These are phyloP conservation scores for Naganishia onofrii DNA, from an alignment of 768 basidiomycete species.

Conservation along the genomic window DNA sequence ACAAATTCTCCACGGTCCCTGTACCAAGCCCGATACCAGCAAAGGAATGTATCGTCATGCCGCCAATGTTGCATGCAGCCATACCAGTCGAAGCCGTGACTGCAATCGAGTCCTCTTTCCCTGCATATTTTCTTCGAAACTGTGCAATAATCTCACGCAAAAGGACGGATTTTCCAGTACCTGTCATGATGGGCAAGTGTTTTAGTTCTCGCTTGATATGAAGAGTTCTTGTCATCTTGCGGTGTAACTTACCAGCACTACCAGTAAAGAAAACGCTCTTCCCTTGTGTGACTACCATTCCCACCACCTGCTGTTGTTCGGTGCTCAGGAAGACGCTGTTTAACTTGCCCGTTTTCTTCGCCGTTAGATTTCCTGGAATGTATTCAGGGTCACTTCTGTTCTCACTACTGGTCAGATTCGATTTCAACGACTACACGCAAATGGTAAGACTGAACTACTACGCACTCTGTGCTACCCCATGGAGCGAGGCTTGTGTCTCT, in stretches of 20 bases:
- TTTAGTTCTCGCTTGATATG: not conserved
- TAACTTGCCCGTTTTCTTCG: constrained; percentile 15
- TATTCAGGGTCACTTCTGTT: constrained; percentile 5
- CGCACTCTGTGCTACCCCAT: constrained; percentile 15
- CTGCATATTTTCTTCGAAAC: constrained; percentile 61
- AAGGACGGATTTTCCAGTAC: constrained; percentile 94
- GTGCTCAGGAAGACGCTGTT: constrained; percentile 65
- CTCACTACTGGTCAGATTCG: not conserved
- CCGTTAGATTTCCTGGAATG: constrained; percentile 3
- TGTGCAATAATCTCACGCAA: constrained; percentile 83
- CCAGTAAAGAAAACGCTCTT: constrained; percentile 92
- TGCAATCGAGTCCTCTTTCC: constrained; percentile 70
- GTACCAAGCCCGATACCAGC: constrained; percentile 85
- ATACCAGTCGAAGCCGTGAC: constrained; percentile 96
- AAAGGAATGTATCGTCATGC: constrained; percentile 91
- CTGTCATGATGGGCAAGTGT: constrained; percentile 54
- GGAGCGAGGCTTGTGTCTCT: constrained; percentile 18
- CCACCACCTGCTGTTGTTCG: constrained; percentile 81
- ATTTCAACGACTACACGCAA: not conserved
- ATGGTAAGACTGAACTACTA: not conserved
- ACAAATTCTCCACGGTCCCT: constrained; percentile 64
- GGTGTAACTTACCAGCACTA: constrained; percentile 71
- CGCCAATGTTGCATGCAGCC: constrained; percentile 96
- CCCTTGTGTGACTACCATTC: constrained; percentile 65
- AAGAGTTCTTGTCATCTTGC: no score